phyloP scores from a whole-genome alignment of 2,329 filamentous ascomycete species.

The Erysiphe neolycopersici region DNA sequence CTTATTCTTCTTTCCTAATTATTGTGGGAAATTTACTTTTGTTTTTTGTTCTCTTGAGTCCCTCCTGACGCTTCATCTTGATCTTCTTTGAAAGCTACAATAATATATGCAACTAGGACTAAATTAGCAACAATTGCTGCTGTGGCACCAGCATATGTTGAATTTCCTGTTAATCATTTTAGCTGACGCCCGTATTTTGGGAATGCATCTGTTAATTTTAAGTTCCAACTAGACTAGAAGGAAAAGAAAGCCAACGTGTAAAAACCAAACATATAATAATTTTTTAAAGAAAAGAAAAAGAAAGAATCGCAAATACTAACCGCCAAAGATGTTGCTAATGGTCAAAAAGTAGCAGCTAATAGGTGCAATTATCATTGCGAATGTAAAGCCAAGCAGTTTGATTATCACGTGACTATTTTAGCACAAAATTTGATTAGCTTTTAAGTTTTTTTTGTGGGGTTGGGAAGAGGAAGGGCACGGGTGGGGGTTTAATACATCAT shows the following conservation, averaged over 20 bases:
- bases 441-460: no score
- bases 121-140: conserved; percentile 81
- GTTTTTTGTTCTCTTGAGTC: conserved; percentile 17
- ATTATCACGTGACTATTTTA: conserved; percentile 37
- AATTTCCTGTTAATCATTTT: conserved; percentile 34
- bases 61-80: conserved; percentile 20
- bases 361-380: conserved; percentile 71
- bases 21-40: no score
- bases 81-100: conserved; percentile 82
- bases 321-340: conserved; percentile 48
- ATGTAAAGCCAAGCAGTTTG: conserved; percentile 72
- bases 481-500: no score
- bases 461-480: no score
- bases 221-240: background rate
- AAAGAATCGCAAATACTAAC: conserved; percentile 17
- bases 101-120: conserved; percentile 67
- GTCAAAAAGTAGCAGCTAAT: conserved; percentile 75
- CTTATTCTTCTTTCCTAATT: no score
- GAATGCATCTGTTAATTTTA: background rate
- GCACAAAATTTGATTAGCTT: no score
- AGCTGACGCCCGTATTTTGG: background rate
- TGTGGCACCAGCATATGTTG: conserved; percentile 60
- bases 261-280: conserved; percentile 6
- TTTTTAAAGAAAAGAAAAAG: conserved; percentile 2
- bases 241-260: no score